Percentiles rank a stretch among this genome's conserved stretches.
These are phyloP conservation scores for Phytophthora uliginosa DNA, from an alignment of 352 stramenopile species.

Conservation along the genomic window DNA sequence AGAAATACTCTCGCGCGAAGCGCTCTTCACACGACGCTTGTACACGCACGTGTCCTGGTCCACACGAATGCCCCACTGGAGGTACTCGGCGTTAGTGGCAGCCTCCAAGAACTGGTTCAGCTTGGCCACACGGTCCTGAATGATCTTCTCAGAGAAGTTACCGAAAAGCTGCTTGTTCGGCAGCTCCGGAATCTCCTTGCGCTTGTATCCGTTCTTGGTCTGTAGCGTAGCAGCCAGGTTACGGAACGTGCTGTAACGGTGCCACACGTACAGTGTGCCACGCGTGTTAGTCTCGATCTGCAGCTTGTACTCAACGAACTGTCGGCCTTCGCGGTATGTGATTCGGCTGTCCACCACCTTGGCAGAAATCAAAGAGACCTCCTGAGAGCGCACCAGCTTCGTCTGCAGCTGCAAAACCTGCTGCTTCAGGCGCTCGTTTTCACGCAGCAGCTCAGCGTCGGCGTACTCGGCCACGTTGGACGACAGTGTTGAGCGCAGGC, in stretches of 20 bases:
- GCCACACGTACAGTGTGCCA: slow-evolving; percentile 76
- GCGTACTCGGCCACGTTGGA: slow-evolving; percentile 80
- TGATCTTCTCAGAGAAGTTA: slow-evolving; percentile 82
- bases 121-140: slow-evolving; percentile 77
- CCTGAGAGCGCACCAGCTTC: slow-evolving; percentile 72
- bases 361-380: slow-evolving; percentile 73
- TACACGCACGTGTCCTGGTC: slow-evolving; percentile 83
- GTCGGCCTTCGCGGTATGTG: slow-evolving; percentile 70
- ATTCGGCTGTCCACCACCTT: slow-evolving; percentile 81
- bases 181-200: slow-evolving; percentile 79
- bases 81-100: slow-evolving; percentile 78
- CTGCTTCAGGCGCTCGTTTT: slow-evolving; percentile 80
- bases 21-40: slow-evolving; percentile 73
- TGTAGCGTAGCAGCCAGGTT: slow-evolving; percentile 76
- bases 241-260: slow-evolving; percentile 85
- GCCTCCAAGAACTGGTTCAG: slow-evolving; percentile 82
- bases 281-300: slow-evolving; percentile 81
- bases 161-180: slow-evolving; percentile 82
- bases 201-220: slow-evolving; percentile 83
- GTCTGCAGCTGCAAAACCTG: slow-evolving; percentile 78
- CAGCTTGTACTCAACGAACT: slow-evolving; percentile 84
- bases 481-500: slow-evolving; percentile 66
- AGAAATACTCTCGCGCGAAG: slow-evolving; percentile 55
- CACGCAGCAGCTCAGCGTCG: slow-evolving; percentile 68
- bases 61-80: slow-evolving; percentile 82